Base-by-base conservation (phyloP, 2,329 filamentous ascomycete species). In the Monilinia aucupariae region DNA sequence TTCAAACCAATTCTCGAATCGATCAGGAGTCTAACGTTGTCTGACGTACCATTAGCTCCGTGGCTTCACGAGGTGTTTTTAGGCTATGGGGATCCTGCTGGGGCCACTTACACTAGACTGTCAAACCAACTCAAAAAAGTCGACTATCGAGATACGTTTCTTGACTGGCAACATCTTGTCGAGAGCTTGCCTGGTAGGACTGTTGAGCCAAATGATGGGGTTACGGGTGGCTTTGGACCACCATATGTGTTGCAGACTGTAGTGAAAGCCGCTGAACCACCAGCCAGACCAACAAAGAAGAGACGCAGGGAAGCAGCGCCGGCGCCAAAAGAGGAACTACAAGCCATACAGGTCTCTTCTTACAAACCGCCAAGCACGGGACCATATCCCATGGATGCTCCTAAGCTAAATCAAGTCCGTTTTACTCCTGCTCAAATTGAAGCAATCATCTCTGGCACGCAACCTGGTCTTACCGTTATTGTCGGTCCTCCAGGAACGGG, bases 41-140 rank as follows among this genome's bases (percentile, higher is more conserved):
- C 92, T 0, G 90, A 96, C 69, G 87, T 93, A 25, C 89, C 90
- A 8, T 81, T 97, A 61, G 92, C 94, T 17, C 84, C 87, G 2
- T 99, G 94, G 94, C 81, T 99, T 50, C 91, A 96, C 71, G 94
- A 97, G 69, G 93, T 97, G 12, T 99, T 97, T 75, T 79, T 99
- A n/a, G 94, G 94, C 3, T 97, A 96, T 74, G 94, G 94, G 53
- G 92, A 99, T 75, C 93, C 94, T 64, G 84, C 91, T 37, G 88
- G 90, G 64, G 94, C 94, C 41, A 89, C 86, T 27, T 96, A 96
- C 77, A 91, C 90, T 67, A 87, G 91, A 58, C 78, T 99, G 20
- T 78, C 89, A 1, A 94, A 91, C 74, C 84, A 87, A 64, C 80
- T 96, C 67, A 85, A 86, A 70, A 90, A 84, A 62, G 80, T 99